These are phyloP conservation scores for Fusarium sp. DNA, from an alignment of 2,329 filamentous ascomycete genomes.

Conservation along the genomic window DNA sequence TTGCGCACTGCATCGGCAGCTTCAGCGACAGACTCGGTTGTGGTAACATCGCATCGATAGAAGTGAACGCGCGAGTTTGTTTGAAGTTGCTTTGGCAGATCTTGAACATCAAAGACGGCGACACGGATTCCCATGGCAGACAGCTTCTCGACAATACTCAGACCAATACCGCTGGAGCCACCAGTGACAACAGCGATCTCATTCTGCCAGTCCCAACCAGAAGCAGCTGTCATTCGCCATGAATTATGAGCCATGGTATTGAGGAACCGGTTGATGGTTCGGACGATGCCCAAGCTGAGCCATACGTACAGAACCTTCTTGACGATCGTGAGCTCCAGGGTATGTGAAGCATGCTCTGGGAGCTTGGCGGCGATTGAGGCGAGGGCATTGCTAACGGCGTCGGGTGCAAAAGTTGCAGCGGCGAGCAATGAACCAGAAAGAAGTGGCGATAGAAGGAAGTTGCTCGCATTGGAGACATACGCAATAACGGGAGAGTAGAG, in stretches of 20 bases:
- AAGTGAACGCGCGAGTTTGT: conserved; percentile 37
- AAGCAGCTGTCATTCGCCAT: conserved; percentile 37
- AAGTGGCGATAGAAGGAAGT: conserved; percentile 27
- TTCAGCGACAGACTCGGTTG: conserved; percentile 54
- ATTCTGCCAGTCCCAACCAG: conserved; percentile 48
- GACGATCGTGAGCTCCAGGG: conserved; percentile 3
- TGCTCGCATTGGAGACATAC: neutral
- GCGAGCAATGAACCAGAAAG: conserved; percentile 31
- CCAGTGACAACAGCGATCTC: conserved; percentile 57
- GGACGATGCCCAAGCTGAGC: conserved; percentile 37
- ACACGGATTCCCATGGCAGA: conserved; percentile 63
- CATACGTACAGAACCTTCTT: conserved; percentile 30
- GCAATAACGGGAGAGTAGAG: conserved; percentile 34
- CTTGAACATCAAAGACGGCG: conserved; percentile 71
- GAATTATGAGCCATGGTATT: conserved; percentile 44
- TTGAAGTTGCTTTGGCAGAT: conserved; percentile 40
- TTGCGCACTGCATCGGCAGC: conserved; percentile 51
- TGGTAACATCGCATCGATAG: conserved; percentile 53
- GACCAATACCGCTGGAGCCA: conserved; percentile 55
- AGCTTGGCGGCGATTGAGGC: neutral
- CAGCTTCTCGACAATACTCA: conserved; percentile 47
- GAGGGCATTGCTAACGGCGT: conserved; percentile 19
- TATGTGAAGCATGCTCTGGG: conserved; percentile 1
- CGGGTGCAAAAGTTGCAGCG: conserved; percentile 21
- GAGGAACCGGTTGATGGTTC: conserved; percentile 36